Base-by-base conservation (phyloP, 2,329 filamentous ascomycete genomes). In the Trichothecium sympodiale region DNA sequence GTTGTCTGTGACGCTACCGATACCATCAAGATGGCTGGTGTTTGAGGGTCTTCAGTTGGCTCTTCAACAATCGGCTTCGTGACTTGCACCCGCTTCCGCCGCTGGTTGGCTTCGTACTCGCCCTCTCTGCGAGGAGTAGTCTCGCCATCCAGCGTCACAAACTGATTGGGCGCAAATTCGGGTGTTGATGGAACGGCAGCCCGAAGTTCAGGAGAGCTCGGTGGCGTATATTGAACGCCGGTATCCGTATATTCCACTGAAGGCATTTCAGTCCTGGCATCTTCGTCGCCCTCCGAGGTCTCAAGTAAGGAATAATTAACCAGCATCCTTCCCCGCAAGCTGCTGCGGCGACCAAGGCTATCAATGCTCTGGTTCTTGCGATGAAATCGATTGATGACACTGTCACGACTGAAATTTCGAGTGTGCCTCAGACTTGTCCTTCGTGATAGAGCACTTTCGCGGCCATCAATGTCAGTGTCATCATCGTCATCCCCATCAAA, bases 151-250 rank as follows among this genome's bases (percentile, higher is more conserved):
- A 53, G 50, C 3, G 57, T 52, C 41, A 55, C 62, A 33, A 65
- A 62, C 14, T 53, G 50, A 29, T 48, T 34, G 39, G 50, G 14
- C 27, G 41, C 34, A 4, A 64, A 63, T 38, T 73, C 67, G 3
- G 63, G 59, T 2, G 59, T 61, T 13, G 60, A 46, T 13, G 61
- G 53, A 44, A 65, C 62, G 33, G 45, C 46, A 1, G 65, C 55
- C 8, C 51, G 41, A 5, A 67, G 38, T 46, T 65, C 67, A 1
- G 85, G 85, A 3, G 86, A 93, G 3, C 80, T 70, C 2, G 85
- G 85, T 31, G 86, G 87, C 25, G 86, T 91, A 50, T 74, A 91
- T 54, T 95, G 88, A 23, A 85, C 69, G 4, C 79, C 83, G n/a
- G 71, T 72, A 50, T 93, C 83, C 28, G 74, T 71, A 61, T 91